Evolutionary conservation across 768 basidiomycete genomes (phyloP).

Genomic region (Russula ochroleuca): DNA sequence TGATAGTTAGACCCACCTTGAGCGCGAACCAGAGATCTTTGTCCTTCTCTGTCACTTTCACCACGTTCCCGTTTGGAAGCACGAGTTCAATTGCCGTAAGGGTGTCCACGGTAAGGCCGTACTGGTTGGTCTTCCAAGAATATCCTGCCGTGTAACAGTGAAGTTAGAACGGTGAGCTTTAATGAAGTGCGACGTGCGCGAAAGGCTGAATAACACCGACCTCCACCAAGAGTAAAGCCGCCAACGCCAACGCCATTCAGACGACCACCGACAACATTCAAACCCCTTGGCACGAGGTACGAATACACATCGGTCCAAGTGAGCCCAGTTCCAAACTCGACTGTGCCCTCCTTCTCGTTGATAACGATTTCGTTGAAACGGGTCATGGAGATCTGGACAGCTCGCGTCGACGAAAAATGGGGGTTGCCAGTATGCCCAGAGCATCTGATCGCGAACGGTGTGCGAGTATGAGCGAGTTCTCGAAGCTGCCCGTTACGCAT

Average conservation of each 20-base stretch:
- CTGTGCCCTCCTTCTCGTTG: constrained; percentile 5
- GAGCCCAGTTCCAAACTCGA: constrained; percentile 25
- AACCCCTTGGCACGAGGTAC: constrained; percentile 12
- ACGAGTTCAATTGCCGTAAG: constrained; percentile 28
- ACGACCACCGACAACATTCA: constrained; percentile 29
- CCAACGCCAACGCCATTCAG: constrained; percentile 27
- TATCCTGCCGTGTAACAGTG: neutral
- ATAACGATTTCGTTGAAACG: constrained; percentile 21
- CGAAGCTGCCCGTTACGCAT: neutral
- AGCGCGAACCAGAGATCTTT: constrained; percentile 25
- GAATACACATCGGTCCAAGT: constrained; percentile 29
- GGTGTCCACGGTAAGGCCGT: constrained; percentile 27
- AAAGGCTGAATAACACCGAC: neutral
- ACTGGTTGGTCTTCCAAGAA: constrained; percentile 26
- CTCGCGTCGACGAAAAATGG: constrained; percentile 29
- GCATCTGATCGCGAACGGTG: constrained; percentile 26
- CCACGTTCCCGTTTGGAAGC: constrained; percentile 23
- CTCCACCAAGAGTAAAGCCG: constrained; percentile 27
- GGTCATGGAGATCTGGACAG: constrained; percentile 29
- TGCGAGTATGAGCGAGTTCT: neutral
- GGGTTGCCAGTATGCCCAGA: constrained; percentile 27
- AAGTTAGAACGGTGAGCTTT: too few relatives aligned
- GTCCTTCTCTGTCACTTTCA: constrained; percentile 19
- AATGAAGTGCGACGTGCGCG: neutral
- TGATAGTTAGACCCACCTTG: neutral